Base-by-base conservation (phyloP, 2,329 filamentous ascomycete genomes). In the Onygenales sp. region DNA sequence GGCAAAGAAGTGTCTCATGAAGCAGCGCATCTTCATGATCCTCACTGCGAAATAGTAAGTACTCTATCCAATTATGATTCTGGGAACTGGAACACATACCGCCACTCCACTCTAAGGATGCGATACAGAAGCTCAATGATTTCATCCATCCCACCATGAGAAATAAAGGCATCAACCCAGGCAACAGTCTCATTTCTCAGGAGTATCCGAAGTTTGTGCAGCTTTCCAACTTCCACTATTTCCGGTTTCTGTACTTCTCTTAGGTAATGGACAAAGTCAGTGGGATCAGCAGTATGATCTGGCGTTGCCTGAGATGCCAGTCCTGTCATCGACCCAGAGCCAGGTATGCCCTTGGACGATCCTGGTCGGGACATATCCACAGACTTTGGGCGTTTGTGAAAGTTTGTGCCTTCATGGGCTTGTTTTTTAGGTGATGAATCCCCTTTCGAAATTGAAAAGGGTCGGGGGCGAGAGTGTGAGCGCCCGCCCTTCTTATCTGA, bases 71-170 rank as follows among this genome's bases (percentile, higher is more conserved):
- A 35, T 7, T 43, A 50, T 36, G 8, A 5, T 31, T 41, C 7
- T 21, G 32, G 33, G 7, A 21, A 31, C 9, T 31, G n/a, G 10
- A 8, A 14, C 39, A 61, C 83, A 68, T 72, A 90, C 87, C 91
- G 89, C 92, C 93, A 98, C 69, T 97, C 93, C 36, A 98, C 85
- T 50, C 86, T 86, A 80, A 96, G 90, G 62, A 92, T 95, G n/a
- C 92, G 83, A 69, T 95, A 86, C 47, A 97, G 76, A 52, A 97
- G 74, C 41, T 81, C 83, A 38, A 96, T 86, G 58, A 97, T 87
- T 69, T 96, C 89, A 60, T 86, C 82, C 90, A 97, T 95, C 17
- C 93, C 93, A 13, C 89, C 90, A 58, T 91, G 84, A 42, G 83
- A 79, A 61, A 97, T 89, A 67, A 97, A 98, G 10, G 84, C 81